These are phyloP conservation scores for Rehmannia glutinosa DNA, from an alignment of 257 asterid genomes.

Conservation along the genomic window DNA sequence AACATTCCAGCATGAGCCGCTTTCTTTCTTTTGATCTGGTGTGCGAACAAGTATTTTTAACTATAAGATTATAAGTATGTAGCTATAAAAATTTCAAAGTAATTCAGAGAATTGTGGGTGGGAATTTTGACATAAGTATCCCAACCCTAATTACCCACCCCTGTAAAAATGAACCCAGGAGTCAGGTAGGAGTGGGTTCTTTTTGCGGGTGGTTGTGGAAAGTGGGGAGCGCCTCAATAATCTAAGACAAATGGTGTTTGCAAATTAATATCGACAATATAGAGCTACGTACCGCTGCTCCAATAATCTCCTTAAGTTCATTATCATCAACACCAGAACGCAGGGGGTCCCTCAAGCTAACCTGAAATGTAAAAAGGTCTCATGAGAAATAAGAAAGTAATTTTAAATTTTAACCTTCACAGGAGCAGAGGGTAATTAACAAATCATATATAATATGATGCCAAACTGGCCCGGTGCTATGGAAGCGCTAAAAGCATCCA, in stretches of 20 bases:
- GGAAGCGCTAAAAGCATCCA: not conserved
- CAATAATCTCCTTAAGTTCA: slow-evolving; percentile 73
- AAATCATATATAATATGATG: not conserved
- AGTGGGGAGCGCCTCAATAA: not conserved
- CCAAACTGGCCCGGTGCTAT: not conserved
- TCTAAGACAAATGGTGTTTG: not conserved
- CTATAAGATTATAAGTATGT: not conserved
- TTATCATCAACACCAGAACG: slow-evolving; percentile 72
- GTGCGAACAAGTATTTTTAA: slow-evolving; percentile 12
- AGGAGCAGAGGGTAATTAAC: not conserved
- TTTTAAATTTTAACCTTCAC: not conserved
- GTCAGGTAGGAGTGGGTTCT: not conserved
- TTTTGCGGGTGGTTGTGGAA: not conserved
- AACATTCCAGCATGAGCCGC: slow-evolving; percentile 97
- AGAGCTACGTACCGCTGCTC: slow-evolving; percentile 60
- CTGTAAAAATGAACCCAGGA: not conserved
- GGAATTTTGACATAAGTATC: too few species aligned
- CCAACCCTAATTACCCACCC: too few species aligned
- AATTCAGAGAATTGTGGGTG: not conserved
- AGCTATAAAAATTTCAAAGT: not conserved
- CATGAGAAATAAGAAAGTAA: not conserved
- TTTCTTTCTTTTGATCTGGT: slow-evolving; percentile 87
- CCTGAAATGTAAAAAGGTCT: slow-evolving; percentile 38
- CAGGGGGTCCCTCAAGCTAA: slow-evolving; percentile 92
- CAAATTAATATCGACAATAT: slow-evolving; percentile 8